phyloP scores from a whole-genome alignment of 169 alveolate genomes.

The Plasmodium gaboni region DNA sequence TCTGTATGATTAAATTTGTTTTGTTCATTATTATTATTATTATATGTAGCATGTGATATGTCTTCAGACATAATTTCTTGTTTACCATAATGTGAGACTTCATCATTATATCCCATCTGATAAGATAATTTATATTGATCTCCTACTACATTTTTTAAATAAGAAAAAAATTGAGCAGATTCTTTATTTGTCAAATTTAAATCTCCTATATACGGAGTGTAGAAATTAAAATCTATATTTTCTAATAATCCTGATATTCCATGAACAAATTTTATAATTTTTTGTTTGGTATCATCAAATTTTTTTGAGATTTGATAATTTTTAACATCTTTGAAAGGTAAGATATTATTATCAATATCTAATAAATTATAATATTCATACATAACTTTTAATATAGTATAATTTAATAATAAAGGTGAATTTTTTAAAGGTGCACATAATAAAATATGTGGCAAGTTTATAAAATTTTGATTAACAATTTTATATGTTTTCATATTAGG shows the following conservation, averaged over 20 bases:
- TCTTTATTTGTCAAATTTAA: constrained; percentile 40
- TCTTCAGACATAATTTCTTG: not conserved
- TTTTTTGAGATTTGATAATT: constrained; percentile 36
- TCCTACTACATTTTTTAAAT: constrained; percentile 15
- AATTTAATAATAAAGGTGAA: constrained; percentile 59
- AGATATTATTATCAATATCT: constrained; percentile 28
- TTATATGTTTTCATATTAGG: constrained; percentile 68
- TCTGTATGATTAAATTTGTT: not conserved
- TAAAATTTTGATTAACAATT: constrained; percentile 53
- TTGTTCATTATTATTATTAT: not conserved
- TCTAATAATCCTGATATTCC: constrained; percentile 65
- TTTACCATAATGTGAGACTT: not conserved
- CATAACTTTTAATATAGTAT: constrained; percentile 59
- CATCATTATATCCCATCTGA: constrained; percentile 33
- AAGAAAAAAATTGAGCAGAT: constrained; percentile 47
- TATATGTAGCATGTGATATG: not conserved
- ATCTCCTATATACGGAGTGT: constrained; percentile 67
- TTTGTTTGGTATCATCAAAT: constrained; percentile 45
- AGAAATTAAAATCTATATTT: constrained; percentile 65
- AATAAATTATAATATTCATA: constrained; percentile 57
- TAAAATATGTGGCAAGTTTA: constrained; percentile 38
- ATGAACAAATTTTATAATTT: constrained; percentile 62
- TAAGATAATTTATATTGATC: constrained; percentile 1
- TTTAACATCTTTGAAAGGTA: constrained; percentile 61
- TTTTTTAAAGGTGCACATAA: constrained; percentile 22